Conservation (phyloP, 139 green algal genomes). For the Marvania coccoides region DNA sequence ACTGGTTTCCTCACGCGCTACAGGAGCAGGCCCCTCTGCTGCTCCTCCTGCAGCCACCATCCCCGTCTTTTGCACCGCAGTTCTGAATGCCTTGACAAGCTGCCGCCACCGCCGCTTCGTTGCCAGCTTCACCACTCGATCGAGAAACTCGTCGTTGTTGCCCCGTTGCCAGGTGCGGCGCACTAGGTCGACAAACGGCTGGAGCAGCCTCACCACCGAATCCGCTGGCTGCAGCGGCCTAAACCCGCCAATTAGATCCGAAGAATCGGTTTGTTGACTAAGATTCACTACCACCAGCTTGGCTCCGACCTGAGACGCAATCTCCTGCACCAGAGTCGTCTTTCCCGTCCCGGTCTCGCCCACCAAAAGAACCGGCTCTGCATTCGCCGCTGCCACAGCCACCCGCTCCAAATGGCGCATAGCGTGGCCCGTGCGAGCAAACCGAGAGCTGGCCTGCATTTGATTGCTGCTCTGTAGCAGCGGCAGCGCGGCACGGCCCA, state of each 20-base stretch:
- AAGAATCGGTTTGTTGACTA: slow-evolving; percentile 92
- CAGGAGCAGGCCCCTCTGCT: background rate
- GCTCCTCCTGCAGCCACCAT: slow-evolving; percentile 9
- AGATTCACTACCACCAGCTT: slow-evolving; percentile 92
- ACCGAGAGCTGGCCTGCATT: slow-evolving; percentile 26
- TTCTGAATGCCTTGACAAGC: slow-evolving; percentile 79
- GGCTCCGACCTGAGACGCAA: slow-evolving; percentile 57
- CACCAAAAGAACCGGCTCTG: slow-evolving; percentile 91
- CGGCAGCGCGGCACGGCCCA: slow-evolving; percentile 29
- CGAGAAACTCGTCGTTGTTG: slow-evolving; percentile 82
- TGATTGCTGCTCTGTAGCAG: background rate
- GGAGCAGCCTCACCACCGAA: slow-evolving; percentile 62
- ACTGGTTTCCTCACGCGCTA: background rate
- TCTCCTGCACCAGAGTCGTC: slow-evolving; percentile 82
- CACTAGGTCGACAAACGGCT: slow-evolving; percentile 60
- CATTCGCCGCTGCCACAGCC: slow-evolving; percentile 44
- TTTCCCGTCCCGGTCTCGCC: slow-evolving; percentile 99
- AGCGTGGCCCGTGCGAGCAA: slow-evolving; percentile 74
- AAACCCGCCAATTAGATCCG: slow-evolving; percentile 94
- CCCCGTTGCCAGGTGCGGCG: slow-evolving; percentile 45
- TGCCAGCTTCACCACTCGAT: slow-evolving; percentile 52
- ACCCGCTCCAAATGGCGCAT: slow-evolving; percentile 85
- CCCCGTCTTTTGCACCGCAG: slow-evolving; percentile 50
- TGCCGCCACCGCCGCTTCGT: slow-evolving; percentile 77
- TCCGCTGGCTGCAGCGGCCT: slow-evolving; percentile 76